Evolutionary conservation across 148 eudicot species (phyloP), one percentile per base, ranked within the genome.

Genomic region (Rhododendron ovatum): DNA sequence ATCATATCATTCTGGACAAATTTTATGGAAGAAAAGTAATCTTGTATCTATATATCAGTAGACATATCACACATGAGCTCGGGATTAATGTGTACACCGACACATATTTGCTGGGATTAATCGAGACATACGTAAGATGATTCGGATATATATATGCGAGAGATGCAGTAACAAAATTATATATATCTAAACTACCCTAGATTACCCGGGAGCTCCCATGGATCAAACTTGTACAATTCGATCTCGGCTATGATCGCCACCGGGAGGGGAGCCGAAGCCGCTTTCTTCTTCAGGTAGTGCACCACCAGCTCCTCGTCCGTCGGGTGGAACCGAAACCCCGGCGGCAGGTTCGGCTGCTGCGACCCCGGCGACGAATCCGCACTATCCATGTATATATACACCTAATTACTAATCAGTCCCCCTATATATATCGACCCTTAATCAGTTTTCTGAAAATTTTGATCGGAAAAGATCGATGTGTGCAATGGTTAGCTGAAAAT

Each of bases 221-320:
- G 92, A 83, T 90, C 88, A 41, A 90, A 90, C 75, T 90, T 90
- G 87, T 90, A 90, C 18, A 90, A 22, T 78, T 90, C 91, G 50
- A 88, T 82, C 6, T 88, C 90, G 0, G 85, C 92, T 26, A 90
- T 90, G 57, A 90, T 85, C 65, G 88, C 18, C 76, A 39, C 74
- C 82, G 20, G 83, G 87, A 90, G 37, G 83, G 88, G 82, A 87
- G 87, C 37, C 84, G 90, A 78, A 5, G 89, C 88, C 10, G 89
- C 86, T 67, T 88, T 86, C 69, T 83, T 83, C 83, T 90, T 86
- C 7, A 90, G 81, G 65, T 90, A 90, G 43, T 86, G 88, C 13
- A 90, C 92, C 84, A 90, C 53, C 22, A 90, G 85, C 85, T 90
- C 92, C 63, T 90, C 92, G 63, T 90, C 92, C 4, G 92, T 90